Evolutionary conservation across 306 rosid genomes (phyloP).

Genomic region (Glycyrrhiza uralensis): DNA sequence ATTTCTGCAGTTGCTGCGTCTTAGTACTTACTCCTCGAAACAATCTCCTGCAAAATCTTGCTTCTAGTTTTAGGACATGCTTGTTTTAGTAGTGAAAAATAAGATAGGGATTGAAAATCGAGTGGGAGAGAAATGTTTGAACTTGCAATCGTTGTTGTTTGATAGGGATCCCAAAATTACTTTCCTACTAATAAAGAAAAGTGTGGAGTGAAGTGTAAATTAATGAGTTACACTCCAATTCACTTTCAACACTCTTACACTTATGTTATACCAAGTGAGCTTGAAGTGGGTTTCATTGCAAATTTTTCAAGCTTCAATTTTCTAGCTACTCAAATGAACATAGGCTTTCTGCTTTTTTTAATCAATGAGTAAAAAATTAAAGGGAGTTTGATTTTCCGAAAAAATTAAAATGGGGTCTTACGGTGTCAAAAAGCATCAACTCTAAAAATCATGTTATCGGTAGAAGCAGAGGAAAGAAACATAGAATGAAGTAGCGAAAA

Average conservation of each 20-base stretch:
- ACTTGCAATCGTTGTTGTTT: not conserved
- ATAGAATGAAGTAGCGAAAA: not conserved
- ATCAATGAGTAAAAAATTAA: not conserved
- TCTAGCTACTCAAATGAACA: not conserved
- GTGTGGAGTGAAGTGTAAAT: too few relatives aligned
- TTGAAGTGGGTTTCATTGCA: not conserved
- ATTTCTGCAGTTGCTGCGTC: conserved; percentile 10
- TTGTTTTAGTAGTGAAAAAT: not conserved
- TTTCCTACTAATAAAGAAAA: not conserved
- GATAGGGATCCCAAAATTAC: not conserved
- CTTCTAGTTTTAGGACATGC: not conserved
- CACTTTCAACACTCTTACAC: not conserved
- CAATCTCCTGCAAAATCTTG: conserved; percentile 39
- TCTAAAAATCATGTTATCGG: not conserved
- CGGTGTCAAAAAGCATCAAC: not conserved
- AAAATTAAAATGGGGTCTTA: not conserved
- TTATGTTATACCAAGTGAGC: not conserved
- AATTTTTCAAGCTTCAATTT: not conserved
- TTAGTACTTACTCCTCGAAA: not conserved
- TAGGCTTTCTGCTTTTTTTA: not conserved
- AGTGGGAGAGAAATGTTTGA: not conserved
- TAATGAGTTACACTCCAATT: too few relatives aligned
- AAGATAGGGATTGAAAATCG: not conserved
- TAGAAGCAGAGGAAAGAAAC: not conserved
- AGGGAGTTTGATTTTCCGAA: not conserved